phyloP scores from a whole-genome alignment of 106 monocot species.

The Dioscorea alata region DNA sequence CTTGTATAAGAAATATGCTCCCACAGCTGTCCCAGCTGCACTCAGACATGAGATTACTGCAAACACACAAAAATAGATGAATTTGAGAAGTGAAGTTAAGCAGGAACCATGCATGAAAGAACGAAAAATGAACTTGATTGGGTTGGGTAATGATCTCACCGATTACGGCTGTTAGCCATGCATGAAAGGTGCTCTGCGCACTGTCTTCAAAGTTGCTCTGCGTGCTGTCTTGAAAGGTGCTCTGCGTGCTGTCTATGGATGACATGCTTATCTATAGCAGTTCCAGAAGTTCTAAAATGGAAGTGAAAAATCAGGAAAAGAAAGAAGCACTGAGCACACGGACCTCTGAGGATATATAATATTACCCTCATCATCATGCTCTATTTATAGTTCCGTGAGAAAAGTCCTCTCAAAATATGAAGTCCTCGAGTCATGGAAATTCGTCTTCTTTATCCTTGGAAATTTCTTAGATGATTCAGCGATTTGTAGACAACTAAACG shows the following conservation, averaged over 20 bases:
- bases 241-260: no score
- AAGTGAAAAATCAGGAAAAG: no score
- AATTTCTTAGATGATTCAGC: background rate
- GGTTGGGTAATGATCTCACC: background rate
- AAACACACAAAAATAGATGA: background rate
- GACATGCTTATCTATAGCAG: no score
- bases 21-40: background rate
- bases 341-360: background rate
- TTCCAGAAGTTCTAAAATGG: no score
- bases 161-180: background rate
- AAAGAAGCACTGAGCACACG: background rate
- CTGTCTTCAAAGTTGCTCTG: no score
- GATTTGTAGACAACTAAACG: no score
- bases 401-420: no score
- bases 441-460: constrained; percentile 7
- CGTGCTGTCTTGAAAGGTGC: no score
- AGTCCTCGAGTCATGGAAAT: background rate
- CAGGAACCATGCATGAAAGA: background rate
- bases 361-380: background rate
- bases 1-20: background rate
- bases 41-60: background rate
- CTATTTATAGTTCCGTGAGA: no score
- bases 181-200: no score
- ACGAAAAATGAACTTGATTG: background rate
- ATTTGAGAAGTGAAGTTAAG: background rate